Conservation (phyloP, 495 filamentous ascomycete genomes). For the Ascobolus immersus region DNA sequence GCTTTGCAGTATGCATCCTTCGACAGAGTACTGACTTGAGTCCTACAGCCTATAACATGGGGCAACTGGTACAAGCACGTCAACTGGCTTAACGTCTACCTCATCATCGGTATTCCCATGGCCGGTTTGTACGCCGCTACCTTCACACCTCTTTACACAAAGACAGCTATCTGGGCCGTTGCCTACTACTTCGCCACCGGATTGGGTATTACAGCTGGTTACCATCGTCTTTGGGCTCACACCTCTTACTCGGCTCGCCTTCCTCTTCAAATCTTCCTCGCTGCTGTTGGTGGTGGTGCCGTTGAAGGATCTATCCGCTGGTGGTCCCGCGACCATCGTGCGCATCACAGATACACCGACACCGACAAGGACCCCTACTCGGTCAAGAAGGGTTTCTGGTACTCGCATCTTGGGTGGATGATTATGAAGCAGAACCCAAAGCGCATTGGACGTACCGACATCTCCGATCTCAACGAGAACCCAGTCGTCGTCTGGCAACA, state of each 20-base stretch:
- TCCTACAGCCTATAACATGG: conserved; percentile 41
- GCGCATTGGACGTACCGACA: conserved; percentile 84
- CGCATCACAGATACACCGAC: conserved; percentile 97
- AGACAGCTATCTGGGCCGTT: conserved; percentile 61
- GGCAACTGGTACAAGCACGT: conserved; percentile 91
- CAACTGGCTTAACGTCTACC: conserved; percentile 75
- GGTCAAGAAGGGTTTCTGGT: conserved; percentile 88
- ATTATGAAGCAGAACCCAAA: conserved; percentile 85
- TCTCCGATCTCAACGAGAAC: conserved; percentile 88
- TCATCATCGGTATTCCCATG: conserved; percentile 69
- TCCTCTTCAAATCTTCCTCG: conserved; percentile 78
- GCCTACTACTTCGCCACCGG: conserved; percentile 82
- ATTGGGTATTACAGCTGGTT: conserved; percentile 69
- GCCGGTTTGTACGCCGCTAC: conserved; percentile 48
- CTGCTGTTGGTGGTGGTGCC: conserved; percentile 73
- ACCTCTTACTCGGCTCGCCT: conserved; percentile 74
- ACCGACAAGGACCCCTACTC: conserved; percentile 98
- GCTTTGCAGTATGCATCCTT: no score
- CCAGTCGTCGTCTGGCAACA: conserved; percentile 88
- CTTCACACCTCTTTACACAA: conserved; percentile 51
- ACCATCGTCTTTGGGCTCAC: conserved; percentile 88
- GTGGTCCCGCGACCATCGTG: conserved; percentile 92
- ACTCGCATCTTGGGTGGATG: conserved; percentile 91
- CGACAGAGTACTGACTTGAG: no score
- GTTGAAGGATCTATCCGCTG: conserved; percentile 91